Conservation (phyloP, 768 basidiomycete species). For the Amanita pallidorosea region DNA sequence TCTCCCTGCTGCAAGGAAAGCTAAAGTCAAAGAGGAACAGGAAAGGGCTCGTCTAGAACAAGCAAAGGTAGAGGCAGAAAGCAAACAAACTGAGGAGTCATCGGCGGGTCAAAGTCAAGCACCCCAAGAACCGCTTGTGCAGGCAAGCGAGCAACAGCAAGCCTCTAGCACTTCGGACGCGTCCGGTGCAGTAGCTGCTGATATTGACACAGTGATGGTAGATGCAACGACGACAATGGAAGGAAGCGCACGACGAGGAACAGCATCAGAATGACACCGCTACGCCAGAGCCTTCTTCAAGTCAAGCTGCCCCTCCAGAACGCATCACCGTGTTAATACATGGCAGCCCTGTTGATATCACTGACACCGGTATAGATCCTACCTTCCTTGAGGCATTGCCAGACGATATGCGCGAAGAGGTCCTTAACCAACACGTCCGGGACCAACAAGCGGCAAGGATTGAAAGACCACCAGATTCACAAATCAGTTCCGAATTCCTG, state of each 20-base stretch:
- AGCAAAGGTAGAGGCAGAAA: constrained; percentile 22
- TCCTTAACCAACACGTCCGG: constrained; percentile 92
- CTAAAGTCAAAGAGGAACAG: constrained; percentile 48
- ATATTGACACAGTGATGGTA: constrained; percentile 22
- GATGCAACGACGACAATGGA: constrained; percentile 23
- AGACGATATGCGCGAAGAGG: constrained; percentile 98
- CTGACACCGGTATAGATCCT: constrained; percentile 96
- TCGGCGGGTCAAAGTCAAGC: constrained; percentile 14
- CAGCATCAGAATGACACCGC: constrained; percentile 7
- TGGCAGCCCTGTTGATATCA: constrained; percentile 91
- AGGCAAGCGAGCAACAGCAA: constrained; percentile 1
- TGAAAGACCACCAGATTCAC: constrained; percentile 69
- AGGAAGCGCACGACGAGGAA: constrained; percentile 42
- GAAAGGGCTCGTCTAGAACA: constrained; percentile 32
- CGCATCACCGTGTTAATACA: constrained; percentile 87
- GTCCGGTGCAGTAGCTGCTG: constrained; percentile 4
- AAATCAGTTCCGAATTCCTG: constrained; percentile 91
- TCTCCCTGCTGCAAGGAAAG: constrained; percentile 61
- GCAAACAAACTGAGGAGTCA: constrained; percentile 19
- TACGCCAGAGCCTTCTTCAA: background rate
- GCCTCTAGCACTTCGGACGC: constrained; percentile 8
- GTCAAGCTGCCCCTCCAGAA: constrained; percentile 26
- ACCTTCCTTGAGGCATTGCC: constrained; percentile 96
- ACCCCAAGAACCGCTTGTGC: background rate
- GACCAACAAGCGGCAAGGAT: constrained; percentile 76